Evolutionary conservation across 805 yeast genomes (phyloP).

Genomic region (Pichia gijzeniarum): DNA sequence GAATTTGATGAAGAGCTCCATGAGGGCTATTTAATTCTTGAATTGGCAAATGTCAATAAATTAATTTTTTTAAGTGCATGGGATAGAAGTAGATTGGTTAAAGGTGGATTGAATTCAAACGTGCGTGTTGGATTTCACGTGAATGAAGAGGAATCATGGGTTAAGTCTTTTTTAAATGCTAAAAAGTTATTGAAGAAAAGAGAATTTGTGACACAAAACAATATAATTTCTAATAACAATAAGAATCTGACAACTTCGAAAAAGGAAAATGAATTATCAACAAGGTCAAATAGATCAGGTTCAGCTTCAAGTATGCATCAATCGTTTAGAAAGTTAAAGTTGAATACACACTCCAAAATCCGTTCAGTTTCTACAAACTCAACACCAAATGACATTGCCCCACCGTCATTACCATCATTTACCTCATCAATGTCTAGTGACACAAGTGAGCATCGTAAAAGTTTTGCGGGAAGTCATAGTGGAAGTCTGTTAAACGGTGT

Average conservation of each 20-base stretch:
- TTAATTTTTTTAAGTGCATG: constrained; percentile 47
- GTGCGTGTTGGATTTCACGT: constrained; percentile 34
- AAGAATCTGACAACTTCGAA: background rate
- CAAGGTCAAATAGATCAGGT: background rate
- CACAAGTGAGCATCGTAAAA: background rate
- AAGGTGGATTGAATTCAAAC: constrained; percentile 30
- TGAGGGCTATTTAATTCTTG: constrained; percentile 60
- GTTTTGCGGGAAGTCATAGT: constrained; percentile 2
- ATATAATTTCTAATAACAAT: background rate
- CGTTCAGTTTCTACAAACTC: constrained; percentile 4
- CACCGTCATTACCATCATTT: constrained; percentile 3
- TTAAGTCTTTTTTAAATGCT: constrained; percentile 61
- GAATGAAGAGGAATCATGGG: constrained; percentile 55
- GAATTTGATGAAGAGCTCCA: constrained; percentile 58
- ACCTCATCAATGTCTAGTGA: background rate
- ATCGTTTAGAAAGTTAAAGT: constrained; percentile 6
- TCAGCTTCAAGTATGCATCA: constrained; percentile 5
- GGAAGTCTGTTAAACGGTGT: constrained; percentile 5
- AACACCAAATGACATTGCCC: too few species aligned
- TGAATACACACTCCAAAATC: constrained; percentile 8
- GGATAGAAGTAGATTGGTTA: constrained; percentile 31
- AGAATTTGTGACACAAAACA: constrained; percentile 13
- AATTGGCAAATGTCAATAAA: constrained; percentile 49
- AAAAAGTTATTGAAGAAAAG: constrained; percentile 43
- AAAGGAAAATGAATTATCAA: background rate